phyloP scores from a whole-genome alignment of 1,284 basidiomycete species.

The Pholiota adiposa region DNA sequence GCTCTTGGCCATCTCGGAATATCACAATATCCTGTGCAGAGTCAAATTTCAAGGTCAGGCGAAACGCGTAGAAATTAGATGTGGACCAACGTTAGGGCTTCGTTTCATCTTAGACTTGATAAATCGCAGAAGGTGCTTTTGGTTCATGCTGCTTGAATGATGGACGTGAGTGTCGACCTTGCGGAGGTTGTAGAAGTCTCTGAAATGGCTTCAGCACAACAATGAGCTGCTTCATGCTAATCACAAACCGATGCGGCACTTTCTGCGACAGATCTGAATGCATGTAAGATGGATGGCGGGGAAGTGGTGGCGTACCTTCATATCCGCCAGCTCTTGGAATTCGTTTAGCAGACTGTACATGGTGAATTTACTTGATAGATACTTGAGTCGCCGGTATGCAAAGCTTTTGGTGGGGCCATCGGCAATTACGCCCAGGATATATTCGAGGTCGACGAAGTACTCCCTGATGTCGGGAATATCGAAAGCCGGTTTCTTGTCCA shows the following conservation, averaged over 20 bases:
- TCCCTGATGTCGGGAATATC: constrained; percentile 88
- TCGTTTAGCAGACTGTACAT: constrained; percentile 95
- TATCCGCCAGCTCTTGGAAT: constrained; percentile 92
- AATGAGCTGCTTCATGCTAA: background rate
- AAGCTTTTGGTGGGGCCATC: constrained; percentile 97
- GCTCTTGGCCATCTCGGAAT: constrained; percentile 87
- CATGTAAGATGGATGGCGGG: background rate
- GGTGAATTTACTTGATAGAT: constrained; percentile 94
- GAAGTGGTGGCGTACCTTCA: constrained; percentile 79
- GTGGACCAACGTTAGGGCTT: constrained; percentile 62
- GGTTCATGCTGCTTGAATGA: constrained; percentile 99
- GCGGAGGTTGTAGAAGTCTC: constrained; percentile 98
- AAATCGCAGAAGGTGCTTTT: constrained; percentile 98
- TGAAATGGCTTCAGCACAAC: constrained; percentile 34
- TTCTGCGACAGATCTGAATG: constrained; percentile 42
- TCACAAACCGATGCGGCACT: constrained; percentile 70
- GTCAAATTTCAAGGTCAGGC: background rate
- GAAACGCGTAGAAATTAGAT: background rate
- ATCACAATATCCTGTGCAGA: constrained; percentile 87
- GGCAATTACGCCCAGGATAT: constrained; percentile 82
- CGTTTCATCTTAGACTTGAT: constrained; percentile 98
- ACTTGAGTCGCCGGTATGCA: constrained; percentile 92
- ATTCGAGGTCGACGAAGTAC: constrained; percentile 98
- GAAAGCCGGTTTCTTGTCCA: constrained; percentile 66
- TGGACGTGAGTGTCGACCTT: constrained; percentile 99